phyloP scores from a whole-genome alignment of 495 filamentous ascomycete species.

The Cudoniella acicularis region DNA sequence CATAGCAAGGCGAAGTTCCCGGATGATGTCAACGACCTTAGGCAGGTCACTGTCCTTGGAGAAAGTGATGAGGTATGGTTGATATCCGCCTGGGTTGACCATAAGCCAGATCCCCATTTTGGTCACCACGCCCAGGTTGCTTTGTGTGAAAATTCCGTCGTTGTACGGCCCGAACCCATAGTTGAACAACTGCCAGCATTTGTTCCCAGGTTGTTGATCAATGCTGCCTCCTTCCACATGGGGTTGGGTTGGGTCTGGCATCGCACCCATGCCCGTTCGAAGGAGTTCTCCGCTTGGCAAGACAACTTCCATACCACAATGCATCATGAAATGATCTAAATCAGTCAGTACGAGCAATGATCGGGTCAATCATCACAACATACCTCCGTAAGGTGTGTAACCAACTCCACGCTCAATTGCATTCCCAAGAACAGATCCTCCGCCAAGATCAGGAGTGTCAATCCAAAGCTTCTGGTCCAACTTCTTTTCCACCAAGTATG shows the following conservation, averaged over 20 bases:
- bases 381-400: slow-evolving; percentile 40
- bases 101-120: slow-evolving; percentile 57
- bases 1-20: slow-evolving; percentile 37
- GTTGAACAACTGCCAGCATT: slow-evolving; percentile 45
- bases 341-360: not conserved
- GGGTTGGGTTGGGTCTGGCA: slow-evolving; percentile 29
- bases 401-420: slow-evolving; percentile 55
- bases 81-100: slow-evolving; percentile 44
- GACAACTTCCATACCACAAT: slow-evolving; percentile 53
- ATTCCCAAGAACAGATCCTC: slow-evolving; percentile 47
- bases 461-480: slow-evolving; percentile 37
- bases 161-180: slow-evolving; percentile 51
- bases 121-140: slow-evolving; percentile 53
- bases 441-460: slow-evolving; percentile 47
- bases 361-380: not conserved
- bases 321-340: slow-evolving; percentile 48
- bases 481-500: not conserved
- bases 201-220: slow-evolving; percentile 5
- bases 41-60: slow-evolving; percentile 46
- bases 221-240: not conserved
- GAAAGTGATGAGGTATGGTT: slow-evolving; percentile 49
- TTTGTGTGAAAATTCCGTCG: slow-evolving; percentile 56
- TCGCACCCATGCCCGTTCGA: slow-evolving; percentile 55
- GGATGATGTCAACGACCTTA: slow-evolving; percentile 45
- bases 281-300: slow-evolving; percentile 50